phyloP scores from a whole-genome alignment of 805 yeast species.

The Saturnispora sanitii region DNA sequence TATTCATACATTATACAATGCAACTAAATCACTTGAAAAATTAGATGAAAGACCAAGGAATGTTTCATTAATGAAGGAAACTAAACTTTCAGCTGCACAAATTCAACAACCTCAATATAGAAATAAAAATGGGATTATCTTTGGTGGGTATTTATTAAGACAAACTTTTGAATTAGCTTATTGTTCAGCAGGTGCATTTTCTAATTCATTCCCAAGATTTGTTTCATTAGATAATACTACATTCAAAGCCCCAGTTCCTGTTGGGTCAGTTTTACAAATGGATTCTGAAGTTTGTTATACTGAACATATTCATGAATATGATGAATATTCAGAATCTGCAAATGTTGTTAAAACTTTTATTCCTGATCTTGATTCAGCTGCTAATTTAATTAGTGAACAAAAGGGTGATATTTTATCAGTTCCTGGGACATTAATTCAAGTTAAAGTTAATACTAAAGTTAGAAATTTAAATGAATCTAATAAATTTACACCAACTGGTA shows the following conservation, averaged over 20 bases:
- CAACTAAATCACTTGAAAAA: slow-evolving; percentile 31
- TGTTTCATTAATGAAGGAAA: slow-evolving; percentile 58
- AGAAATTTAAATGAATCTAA: slow-evolving; percentile 47
- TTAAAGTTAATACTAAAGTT: slow-evolving; percentile 76
- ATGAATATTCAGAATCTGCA: slow-evolving; percentile 22
- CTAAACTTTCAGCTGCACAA: slow-evolving; percentile 62
- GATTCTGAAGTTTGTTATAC: slow-evolving; percentile 79
- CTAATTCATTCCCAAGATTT: slow-evolving; percentile 79
- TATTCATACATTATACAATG: slow-evolving; percentile 70
- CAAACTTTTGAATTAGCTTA: slow-evolving; percentile 92
- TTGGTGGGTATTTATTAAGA: slow-evolving; percentile 89
- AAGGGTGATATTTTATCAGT: slow-evolving; percentile 52
- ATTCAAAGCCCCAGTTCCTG: slow-evolving; percentile 91
- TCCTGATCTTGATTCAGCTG: slow-evolving; percentile 45
- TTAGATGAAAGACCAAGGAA: slow-evolving; percentile 36
- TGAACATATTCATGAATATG: slow-evolving; percentile 50
- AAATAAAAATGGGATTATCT: slow-evolving; percentile 89
- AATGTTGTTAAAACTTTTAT: slow-evolving; percentile 17
- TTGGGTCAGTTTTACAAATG: slow-evolving; percentile 80
- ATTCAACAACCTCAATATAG: slow-evolving; percentile 97
- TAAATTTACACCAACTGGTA: slow-evolving; percentile 63
- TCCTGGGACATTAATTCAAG: slow-evolving; percentile 86
- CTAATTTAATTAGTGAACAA: slow-evolving; percentile 42
- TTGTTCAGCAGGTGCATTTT: slow-evolving; percentile 83
- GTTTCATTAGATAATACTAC: slow-evolving; percentile 86